These are phyloP conservation scores for Bromus sterilis DNA, from an alignment of 176 grass and related monocot genomes.

Conservation along the genomic window DNA sequence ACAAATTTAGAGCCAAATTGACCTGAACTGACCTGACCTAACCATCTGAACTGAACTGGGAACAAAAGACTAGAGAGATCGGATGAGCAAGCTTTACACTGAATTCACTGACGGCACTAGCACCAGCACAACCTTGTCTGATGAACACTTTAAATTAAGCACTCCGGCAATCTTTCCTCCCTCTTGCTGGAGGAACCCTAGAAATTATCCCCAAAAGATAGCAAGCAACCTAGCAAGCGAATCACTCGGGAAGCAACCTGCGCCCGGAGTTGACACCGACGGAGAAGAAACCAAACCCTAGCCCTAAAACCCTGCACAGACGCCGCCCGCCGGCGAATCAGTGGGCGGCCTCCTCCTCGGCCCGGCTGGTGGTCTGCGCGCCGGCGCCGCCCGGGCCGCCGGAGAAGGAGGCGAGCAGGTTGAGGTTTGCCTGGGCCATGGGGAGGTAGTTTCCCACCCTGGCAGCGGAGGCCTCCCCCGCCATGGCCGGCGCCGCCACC, in stretches of 20 bases:
- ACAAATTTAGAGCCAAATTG: background rate
- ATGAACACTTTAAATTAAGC: background rate
- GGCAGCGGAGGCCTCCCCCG: slow-evolving; percentile 68
- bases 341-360: slow-evolving; percentile 51
- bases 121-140: background rate
- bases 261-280: background rate
- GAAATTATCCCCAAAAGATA: background rate
- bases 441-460: slow-evolving; percentile 93
- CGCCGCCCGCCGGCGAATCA: slow-evolving; percentile 9
- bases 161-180: background rate
- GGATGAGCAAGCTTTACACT: background rate
- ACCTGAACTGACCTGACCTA: background rate
- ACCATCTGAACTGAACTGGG: background rate
- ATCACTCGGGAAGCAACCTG: background rate
- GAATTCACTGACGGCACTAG: background rate
- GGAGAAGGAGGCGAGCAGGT: slow-evolving; percentile 83
- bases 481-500: slow-evolving; percentile 35
- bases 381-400: slow-evolving; percentile 23
- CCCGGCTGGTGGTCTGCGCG: background rate
- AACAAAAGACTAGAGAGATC: background rate
- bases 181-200: background rate
- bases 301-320: slow-evolving; percentile 39
- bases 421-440: slow-evolving; percentile 79
- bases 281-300: slow-evolving; percentile 39
- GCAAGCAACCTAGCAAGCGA: background rate